Evolutionary conservation across 2,329 filamentous ascomycete genomes (phyloP), one percentile per base, ranked within the genome.

Genomic region (Fusarium zealandicum): DNA sequence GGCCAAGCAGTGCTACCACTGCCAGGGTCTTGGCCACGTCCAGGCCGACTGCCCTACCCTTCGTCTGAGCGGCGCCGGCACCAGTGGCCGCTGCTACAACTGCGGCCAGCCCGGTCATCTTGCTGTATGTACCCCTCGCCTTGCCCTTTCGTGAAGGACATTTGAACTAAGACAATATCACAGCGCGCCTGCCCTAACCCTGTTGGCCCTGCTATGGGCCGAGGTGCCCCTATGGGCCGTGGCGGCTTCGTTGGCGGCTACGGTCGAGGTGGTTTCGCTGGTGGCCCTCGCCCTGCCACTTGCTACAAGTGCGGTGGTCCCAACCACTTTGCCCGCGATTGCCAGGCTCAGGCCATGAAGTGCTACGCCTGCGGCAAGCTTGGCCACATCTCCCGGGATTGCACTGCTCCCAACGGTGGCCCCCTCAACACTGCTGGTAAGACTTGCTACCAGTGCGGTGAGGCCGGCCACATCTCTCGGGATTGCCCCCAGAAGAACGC

Each of bases 1-100:
- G 80, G 92, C 92, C 46, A 99, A 99, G 87, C 95, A 99, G 83
- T 99, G 95, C 86, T 99, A 99, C 77, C 95, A 98, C 81, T 99
- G 95, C 84, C 95, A 98, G 82, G 95, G 95, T 54, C 86, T 98
- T 59, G 95, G 95, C 66, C 95, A 99, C 75, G 95, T 99, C 70
- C 95, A 99, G 82, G 95, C 95, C 67, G 95, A 99, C 77, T 99
- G 95, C 85, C 95, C 95, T 70, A 98, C 95, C 59, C 86, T 99
- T 63, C 92, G 95, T 68, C 78, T 99, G 75, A 96, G 87, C 76
- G 93, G 90, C 65, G 89, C 88, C 68, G 85, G 88, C 61, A 88
- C 88, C 57, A 88, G 89, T 73, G 92, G 91, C 63, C 91, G 92
- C 68, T 99, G 95, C 87, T 99, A 99, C 80, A 95, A 91, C 79